A percentile compares a stretch with the other conserved stretches of the same genome.
These are phyloP conservation scores for Metschnikowia santaceciliae DNA, from an alignment of 805 yeast genomes.

Conservation along the genomic window DNA sequence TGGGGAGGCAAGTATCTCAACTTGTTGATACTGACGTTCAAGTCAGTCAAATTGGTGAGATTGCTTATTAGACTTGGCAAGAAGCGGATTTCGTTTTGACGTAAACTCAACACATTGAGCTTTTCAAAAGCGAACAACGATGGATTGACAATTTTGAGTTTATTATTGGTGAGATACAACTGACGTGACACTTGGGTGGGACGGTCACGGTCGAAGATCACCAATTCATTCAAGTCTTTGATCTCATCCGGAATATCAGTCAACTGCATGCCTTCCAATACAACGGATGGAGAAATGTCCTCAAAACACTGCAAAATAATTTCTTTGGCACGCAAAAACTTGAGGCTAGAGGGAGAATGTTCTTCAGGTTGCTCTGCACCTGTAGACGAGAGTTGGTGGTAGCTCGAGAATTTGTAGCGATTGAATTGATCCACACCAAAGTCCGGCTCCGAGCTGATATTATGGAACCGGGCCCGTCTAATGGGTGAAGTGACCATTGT, in stretches of 20 bases:
- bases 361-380: constrained; percentile 23
- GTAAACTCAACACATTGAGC: constrained; percentile 48
- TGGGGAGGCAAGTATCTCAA: constrained; percentile 51
- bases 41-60: constrained; percentile 38
- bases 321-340: constrained; percentile 31
- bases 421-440: constrained; percentile 51
- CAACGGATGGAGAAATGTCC: constrained; percentile 39
- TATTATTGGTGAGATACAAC: constrained; percentile 49
- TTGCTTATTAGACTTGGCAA: constrained; percentile 20
- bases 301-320: constrained; percentile 47
- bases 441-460: constrained; percentile 36
- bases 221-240: constrained; percentile 52
- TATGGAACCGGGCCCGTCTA: not conserved
- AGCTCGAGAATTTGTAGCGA: constrained; percentile 29
- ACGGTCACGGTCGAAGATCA: constrained; percentile 31
- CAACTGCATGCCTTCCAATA: constrained; percentile 46
- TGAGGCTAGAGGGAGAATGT: constrained; percentile 6
- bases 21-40: constrained; percentile 51
- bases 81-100: constrained; percentile 38
- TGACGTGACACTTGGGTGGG: constrained; percentile 34
- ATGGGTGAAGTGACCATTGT: constrained; percentile 6
- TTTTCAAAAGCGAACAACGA: constrained; percentile 48
- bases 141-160: constrained; percentile 45
- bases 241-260: constrained; percentile 54
- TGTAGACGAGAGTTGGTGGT: constrained; percentile 29